A percentile compares a stretch with the other conserved stretches of the same genome.
These are phyloP conservation scores for Amanita polypyramis DNA, from an alignment of 768 basidiomycete genomes.

Conservation along the genomic window DNA sequence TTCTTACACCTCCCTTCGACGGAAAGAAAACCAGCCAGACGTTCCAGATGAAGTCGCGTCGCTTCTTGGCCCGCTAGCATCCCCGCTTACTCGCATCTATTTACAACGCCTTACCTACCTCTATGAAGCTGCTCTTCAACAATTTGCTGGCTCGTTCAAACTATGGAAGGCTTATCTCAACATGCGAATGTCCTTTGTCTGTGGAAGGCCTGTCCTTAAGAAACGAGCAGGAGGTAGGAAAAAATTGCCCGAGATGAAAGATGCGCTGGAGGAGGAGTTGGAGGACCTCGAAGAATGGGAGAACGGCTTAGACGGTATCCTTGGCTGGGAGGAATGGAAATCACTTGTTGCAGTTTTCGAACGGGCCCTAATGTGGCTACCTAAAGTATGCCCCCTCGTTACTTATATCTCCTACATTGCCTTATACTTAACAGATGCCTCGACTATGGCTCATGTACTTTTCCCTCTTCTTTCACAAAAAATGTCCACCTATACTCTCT, in stretches of 20 bases:
- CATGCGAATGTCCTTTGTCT: slow-evolving; percentile 75
- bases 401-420: slow-evolving; percentile 6
- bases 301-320: slow-evolving; percentile 71
- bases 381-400: slow-evolving; percentile 47
- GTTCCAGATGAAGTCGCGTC: slow-evolving; percentile 38
- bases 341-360: slow-evolving; percentile 81
- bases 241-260: slow-evolving; percentile 87
- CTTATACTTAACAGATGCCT: slow-evolving; percentile 52
- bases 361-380: slow-evolving; percentile 89
- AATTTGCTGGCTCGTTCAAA: slow-evolving; percentile 89
- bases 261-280: slow-evolving; percentile 77
- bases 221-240: slow-evolving; percentile 81
- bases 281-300: slow-evolving; percentile 81
- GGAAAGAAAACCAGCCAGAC: slow-evolving; percentile 39
- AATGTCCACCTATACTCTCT: slow-evolving; percentile 75
- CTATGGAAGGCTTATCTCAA: slow-evolving; percentile 91
- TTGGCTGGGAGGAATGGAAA: slow-evolving; percentile 98
- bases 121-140: slow-evolving; percentile 84
- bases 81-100: slow-evolving; percentile 59
- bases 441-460: slow-evolving; percentile 92
- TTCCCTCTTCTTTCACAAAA: slow-evolving; percentile 80
- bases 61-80: slow-evolving; percentile 73
- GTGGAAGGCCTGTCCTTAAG: slow-evolving; percentile 63
- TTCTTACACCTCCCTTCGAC: slow-evolving; percentile 43
- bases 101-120: slow-evolving; percentile 82